A percentile compares a stretch with the other conserved stretches of the same genome.
These are phyloP conservation scores for Auricularia sp. DNA, from an alignment of 768 basidiomycete species.

Conservation along the genomic window DNA sequence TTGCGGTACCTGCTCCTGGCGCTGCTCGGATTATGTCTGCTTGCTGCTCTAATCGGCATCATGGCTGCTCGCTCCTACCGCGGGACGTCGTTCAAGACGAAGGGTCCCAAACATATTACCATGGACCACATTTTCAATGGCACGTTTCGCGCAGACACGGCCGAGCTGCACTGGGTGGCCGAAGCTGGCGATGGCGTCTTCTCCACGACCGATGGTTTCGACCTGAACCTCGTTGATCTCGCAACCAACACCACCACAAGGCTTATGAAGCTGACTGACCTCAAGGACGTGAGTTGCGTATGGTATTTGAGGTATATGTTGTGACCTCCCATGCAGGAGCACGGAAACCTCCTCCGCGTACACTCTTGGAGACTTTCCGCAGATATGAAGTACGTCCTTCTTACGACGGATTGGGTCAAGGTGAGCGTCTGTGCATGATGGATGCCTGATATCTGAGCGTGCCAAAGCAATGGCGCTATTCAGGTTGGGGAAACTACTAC, in stretches of 20 bases:
- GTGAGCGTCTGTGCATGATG: constrained; percentile 24
- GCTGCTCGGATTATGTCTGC: constrained; percentile 45
- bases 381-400: constrained; percentile 81
- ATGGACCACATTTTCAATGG: constrained; percentile 92
- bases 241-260: constrained; percentile 57
- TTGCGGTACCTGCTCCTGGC: constrained; percentile 52
- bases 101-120: constrained; percentile 54
- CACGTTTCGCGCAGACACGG: constrained; percentile 50
- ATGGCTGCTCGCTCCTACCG: constrained; percentile 69
- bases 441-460: not conserved
- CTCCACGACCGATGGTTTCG: constrained; percentile 47
- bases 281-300: constrained; percentile 44
- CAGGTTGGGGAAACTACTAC: constrained; percentile 85
- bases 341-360: constrained; percentile 41
- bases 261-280: constrained; percentile 46
- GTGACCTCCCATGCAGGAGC: constrained; percentile 31
- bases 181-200: constrained; percentile 97
- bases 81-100: constrained; percentile 31
- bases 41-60: constrained; percentile 63
- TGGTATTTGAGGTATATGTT: constrained; percentile 11
- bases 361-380: constrained; percentile 73
- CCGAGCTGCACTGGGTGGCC: constrained; percentile 70
- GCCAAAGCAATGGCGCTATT: constrained; percentile 85
- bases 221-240: constrained; percentile 73
- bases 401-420: constrained; percentile 68